Base-by-base conservation (phyloP, 2,329 filamentous ascomycete genomes). In the Clonostachys byssicola region DNA sequence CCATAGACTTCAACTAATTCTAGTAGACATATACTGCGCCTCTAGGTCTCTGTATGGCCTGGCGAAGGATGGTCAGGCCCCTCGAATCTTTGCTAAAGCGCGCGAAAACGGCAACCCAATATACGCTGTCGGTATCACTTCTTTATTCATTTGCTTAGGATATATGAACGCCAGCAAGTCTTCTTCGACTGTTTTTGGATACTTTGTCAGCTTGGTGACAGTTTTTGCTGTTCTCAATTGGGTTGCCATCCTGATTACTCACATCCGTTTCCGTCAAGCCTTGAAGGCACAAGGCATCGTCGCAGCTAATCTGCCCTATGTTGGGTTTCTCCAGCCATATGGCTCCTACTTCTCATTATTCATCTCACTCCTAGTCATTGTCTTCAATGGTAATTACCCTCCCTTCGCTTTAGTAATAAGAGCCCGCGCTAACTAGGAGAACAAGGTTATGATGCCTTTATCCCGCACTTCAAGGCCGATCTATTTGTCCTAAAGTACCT, bases 331-430 rank as follows among this genome's bases (percentile, higher is more conserved):
- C 9, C 63, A 72, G 45, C 70, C 71, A 0, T 73, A 61, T 40
- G 60, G 63, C 5, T 62, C 66, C 0, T 73, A 68, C 42, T 54
- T 64, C 35, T 62, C 62, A 1, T 47, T 70, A 1, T 50, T 83
- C 60, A 84, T 86, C 66, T 85, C 78, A 62, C 50, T 77, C 5
- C 61, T 88, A 43, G 83, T 88, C 51, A 84, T 86, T 72, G 67
- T 81, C 0, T 80, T 86, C 52, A 80, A 83, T 3, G 78, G 81
- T 10, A 78, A 47, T 74, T 2, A 16, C 12, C 7, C 23, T 8
- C 23, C 5, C 23, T 23, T 23, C 23, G 23, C 23, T 23, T 23
- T 7, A 23, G 23, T 23, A 23, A 23, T 2, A 23, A 23, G 23
- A 23, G 23, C 23, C 23, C 6, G 8, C 7, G 6, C 23, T 23